Conservation (phyloP, 306 rosid genomes). For the Abrus precatorius region DNA sequence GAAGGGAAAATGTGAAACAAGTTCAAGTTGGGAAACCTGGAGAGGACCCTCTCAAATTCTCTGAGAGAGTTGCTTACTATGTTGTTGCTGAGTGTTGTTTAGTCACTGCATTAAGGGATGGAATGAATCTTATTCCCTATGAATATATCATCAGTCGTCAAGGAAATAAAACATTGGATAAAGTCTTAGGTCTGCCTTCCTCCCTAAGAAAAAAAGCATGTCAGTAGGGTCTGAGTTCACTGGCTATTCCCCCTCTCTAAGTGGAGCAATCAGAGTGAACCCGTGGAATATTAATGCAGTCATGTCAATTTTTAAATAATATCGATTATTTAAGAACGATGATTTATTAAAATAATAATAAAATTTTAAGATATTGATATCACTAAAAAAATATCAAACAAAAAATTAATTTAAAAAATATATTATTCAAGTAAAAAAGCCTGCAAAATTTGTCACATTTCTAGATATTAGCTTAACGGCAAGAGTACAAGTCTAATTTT, state of each 20-base stretch:
- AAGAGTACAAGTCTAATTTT: too few species aligned
- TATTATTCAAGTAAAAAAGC: too few species aligned
- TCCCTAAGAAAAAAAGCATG: slow-evolving; percentile 74
- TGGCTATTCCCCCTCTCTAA: slow-evolving; percentile 89
- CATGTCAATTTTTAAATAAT: too few species aligned
- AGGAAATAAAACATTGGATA: slow-evolving; percentile 69
- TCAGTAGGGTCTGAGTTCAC: slow-evolving; percentile 86
- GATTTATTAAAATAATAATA: too few species aligned
- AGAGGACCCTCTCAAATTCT: slow-evolving; percentile 72
- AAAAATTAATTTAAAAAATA: too few species aligned
- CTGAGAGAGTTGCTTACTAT: slow-evolving; percentile 82
- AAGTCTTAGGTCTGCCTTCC: slow-evolving; percentile 59
- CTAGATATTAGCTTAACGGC: too few species aligned
- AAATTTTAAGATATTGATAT: too few species aligned
- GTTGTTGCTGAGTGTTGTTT: slow-evolving; percentile 86
- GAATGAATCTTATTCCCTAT: slow-evolving; percentile 91
- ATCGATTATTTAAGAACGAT: too few species aligned
- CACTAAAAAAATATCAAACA: too few species aligned
- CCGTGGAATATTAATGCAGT: slow-evolving; percentile 92
- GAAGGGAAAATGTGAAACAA: slow-evolving; percentile 80
- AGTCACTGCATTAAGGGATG: slow-evolving; percentile 90
- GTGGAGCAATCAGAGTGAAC: slow-evolving; percentile 91
- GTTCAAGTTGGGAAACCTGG: slow-evolving; percentile 74
- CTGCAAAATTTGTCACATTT: too few species aligned
- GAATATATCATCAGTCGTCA: slow-evolving; percentile 81